Percentiles rank a stretch among this genome's conserved stretches.
Conservation (phyloP, 1,139 yeast genomes). For the Hemisphaericaspora xylofermentans region DNA sequence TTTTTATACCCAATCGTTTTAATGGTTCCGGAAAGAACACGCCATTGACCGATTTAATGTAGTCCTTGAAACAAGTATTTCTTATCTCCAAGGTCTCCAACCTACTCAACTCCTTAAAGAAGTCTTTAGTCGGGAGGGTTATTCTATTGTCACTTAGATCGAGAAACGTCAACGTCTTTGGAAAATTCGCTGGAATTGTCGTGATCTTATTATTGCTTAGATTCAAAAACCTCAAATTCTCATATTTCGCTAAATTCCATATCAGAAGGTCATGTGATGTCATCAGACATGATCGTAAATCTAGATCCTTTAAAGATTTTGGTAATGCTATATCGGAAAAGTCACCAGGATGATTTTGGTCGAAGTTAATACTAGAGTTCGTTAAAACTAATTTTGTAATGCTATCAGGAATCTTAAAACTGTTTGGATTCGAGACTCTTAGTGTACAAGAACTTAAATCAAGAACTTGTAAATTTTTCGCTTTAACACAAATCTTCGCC, state of each 20-base stretch:
- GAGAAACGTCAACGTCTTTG: not conserved
- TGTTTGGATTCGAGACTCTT: not conserved
- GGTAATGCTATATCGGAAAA: not conserved
- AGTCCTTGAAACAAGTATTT: not conserved
- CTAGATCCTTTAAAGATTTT: not conserved
- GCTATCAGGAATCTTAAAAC: not conserved
- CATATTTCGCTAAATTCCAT: not conserved
- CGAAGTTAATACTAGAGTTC: not conserved
- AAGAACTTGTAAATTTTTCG: not conserved
- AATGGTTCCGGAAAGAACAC: not conserved
- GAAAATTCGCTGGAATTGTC: not conserved
- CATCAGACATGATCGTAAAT: not conserved
- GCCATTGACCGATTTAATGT: not conserved
- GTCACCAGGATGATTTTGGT: not conserved
- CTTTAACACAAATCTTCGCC: not conserved
- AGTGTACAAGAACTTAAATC: not conserved
- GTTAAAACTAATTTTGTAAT: not conserved
- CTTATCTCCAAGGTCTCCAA: not conserved
- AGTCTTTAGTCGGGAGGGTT: not conserved
- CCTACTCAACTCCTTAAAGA: not conserved
- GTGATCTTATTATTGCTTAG: not conserved
- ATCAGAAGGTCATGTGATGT: not conserved
- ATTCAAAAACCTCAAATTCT: not conserved
- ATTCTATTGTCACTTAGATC: not conserved
- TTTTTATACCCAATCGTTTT: not conserved